These are phyloP conservation scores for Neopestalotiopsis sp. DNA, from an alignment of 2,329 filamentous ascomycete species.

Conservation along the genomic window DNA sequence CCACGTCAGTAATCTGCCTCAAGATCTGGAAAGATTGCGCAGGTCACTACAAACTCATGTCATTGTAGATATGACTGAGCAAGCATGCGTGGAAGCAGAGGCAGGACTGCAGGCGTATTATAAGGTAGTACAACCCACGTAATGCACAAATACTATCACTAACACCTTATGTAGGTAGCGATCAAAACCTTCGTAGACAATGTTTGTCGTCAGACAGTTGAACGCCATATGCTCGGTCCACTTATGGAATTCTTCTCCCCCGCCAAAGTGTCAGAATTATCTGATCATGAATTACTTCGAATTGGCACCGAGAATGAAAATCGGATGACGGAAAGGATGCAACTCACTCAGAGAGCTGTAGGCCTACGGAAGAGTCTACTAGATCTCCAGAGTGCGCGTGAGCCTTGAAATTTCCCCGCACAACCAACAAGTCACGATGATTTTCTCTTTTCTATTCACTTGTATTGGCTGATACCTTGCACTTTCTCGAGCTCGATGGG, in stretches of 20 bases:
- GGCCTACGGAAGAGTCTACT: neutral
- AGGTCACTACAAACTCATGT: too few relatives aligned
- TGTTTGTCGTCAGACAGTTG: conserved; percentile 31
- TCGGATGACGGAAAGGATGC: neutral
- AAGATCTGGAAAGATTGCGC: too few relatives aligned
- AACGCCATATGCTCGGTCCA: conserved; percentile 28
- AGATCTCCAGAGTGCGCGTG: neutral
- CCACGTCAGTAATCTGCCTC: too few relatives aligned
- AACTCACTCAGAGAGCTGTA: neutral
- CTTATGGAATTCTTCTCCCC: conserved; percentile 28
- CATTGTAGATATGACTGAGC: too few relatives aligned
- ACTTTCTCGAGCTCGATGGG: too few relatives aligned
- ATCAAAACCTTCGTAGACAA: conserved; percentile 34
- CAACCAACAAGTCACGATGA: neutral
- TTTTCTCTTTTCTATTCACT: neutral
- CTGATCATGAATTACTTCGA: conserved; percentile 5
- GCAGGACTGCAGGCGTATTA: too few relatives aligned
- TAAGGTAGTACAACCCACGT: too few relatives aligned
- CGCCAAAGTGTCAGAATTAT: neutral
- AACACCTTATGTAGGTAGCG: conserved; percentile 24
- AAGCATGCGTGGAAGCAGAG: too few relatives aligned
- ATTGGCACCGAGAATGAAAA: conserved; percentile 4
- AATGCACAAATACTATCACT: too few relatives aligned
- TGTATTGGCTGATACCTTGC: too few relatives aligned
- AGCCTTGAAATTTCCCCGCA: too few relatives aligned